Percentiles rank a stretch among this genome's conserved stretches.
phyloP scores from a whole-genome alignment of 176 grass and related monocot genomes.

The Oryza rufipogon region DNA sequence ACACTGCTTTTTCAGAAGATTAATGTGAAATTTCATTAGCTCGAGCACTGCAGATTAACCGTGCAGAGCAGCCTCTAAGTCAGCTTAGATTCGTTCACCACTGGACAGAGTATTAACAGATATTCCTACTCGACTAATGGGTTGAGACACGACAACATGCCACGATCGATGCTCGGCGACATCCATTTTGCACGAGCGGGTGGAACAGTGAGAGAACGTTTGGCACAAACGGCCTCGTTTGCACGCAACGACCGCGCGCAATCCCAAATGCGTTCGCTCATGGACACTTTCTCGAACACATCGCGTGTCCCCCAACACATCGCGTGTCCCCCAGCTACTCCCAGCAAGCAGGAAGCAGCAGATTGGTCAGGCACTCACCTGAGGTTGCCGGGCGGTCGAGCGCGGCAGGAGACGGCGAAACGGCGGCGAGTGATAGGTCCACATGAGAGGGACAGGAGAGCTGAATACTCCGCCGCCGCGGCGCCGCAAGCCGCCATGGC shows the following conservation, averaged over 20 bases:
- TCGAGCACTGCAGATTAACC: background rate
- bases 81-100: background rate
- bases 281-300: background rate
- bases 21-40: background rate
- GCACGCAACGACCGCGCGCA: background rate
- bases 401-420: constrained; percentile 44
- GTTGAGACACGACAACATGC: background rate
- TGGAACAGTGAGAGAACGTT: background rate
- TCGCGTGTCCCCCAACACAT: background rate
- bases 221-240: background rate
- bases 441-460: background rate
- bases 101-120: background rate
- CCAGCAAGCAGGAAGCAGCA: background rate
- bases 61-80: background rate
- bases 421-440: constrained; percentile 7
- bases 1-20: background rate
- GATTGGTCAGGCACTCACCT: constrained; percentile 36
- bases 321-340: background rate
- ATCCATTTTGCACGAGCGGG: background rate
- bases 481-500: background rate
- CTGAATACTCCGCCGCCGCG: background rate
- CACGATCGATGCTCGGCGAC: background rate
- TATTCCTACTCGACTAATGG: background rate
- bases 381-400: constrained; percentile 33
- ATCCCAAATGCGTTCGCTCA: background rate